Conservation (phyloP, 2,329 filamentous ascomycete genomes). For the Ascochyta pisi region DNA sequence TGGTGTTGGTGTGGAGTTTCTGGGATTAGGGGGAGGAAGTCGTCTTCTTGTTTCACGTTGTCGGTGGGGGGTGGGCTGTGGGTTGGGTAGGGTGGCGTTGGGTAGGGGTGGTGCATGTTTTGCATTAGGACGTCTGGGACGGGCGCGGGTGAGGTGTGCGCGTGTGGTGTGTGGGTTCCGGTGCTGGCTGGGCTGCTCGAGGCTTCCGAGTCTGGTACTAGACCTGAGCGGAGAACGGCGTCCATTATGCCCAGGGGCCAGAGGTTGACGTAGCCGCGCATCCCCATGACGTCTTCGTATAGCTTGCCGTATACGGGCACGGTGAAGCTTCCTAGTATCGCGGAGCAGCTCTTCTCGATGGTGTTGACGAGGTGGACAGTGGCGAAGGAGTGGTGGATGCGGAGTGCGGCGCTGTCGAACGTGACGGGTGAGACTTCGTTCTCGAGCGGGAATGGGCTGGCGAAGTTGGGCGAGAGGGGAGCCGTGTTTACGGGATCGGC, state of each 20-base stretch:
- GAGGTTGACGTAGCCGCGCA: slow-evolving; percentile 37
- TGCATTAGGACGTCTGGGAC: slow-evolving; percentile 8
- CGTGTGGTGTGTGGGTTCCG: neutral
- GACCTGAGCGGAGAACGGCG: slow-evolving; percentile 31
- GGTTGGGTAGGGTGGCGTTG: neutral
- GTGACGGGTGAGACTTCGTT: slow-evolving; percentile 2
- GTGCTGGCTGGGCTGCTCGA: slow-evolving; percentile 8
- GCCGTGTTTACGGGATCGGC: neutral
- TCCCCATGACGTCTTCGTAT: slow-evolving; percentile 30
- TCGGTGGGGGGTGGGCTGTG: neutral
- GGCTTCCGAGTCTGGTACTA: slow-evolving; percentile 31
- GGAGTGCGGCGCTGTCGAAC: slow-evolving; percentile 26
- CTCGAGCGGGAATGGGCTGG: slow-evolving; percentile 10
- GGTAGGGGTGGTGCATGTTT: slow-evolving; percentile 4
- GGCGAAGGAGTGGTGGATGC: slow-evolving; percentile 24
- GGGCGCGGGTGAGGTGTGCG: neutral
- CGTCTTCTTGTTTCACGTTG: neutral
- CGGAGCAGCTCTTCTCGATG: slow-evolving; percentile 35
- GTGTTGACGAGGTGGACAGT: slow-evolving; percentile 30
- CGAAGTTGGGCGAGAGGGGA: slow-evolving; percentile 4
- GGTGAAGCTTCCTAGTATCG: slow-evolving; percentile 34
- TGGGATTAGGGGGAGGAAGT: neutral
- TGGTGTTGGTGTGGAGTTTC: neutral
- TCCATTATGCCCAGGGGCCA: slow-evolving; percentile 41
- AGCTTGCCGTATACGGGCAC: slow-evolving; percentile 35